Conservation (phyloP, 306 rosid genomes). For the Quercus agrifolia region DNA sequence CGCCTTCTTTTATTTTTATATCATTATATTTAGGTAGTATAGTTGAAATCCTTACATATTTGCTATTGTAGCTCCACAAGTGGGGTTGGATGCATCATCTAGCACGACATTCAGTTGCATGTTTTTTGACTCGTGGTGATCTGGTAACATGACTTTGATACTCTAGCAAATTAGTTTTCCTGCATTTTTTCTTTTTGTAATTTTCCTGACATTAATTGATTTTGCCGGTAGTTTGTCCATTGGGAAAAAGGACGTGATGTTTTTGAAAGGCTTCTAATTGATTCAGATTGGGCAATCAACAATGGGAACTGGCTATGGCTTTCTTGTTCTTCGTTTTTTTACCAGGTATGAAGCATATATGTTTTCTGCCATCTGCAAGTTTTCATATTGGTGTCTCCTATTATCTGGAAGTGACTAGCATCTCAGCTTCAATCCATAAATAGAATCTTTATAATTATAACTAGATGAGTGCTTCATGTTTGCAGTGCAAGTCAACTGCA, state of each 20-base stretch:
- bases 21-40: slow-evolving; percentile 2
- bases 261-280: slow-evolving; percentile 91
- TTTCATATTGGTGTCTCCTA: not conserved
- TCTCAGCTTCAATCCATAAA: slow-evolving; percentile 1
- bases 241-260: slow-evolving; percentile 98
- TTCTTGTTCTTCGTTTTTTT: slow-evolving; percentile 90
- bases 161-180: not conserved
- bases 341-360: slow-evolving; percentile 55
- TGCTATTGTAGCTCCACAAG: slow-evolving; percentile 62
- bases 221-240: slow-evolving; percentile 63
- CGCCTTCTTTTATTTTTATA: not conserved
- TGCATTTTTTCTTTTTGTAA: slow-evolving; percentile 4
- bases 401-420: slow-evolving; percentile 8
- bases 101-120: slow-evolving; percentile 92
- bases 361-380: not conserved
- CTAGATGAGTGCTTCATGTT: not conserved
- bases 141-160: slow-evolving; percentile 48
- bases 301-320: slow-evolving; percentile 98
- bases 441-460: not conserved
- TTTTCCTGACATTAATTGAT: slow-evolving; percentile 13
- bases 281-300: slow-evolving; percentile 96
- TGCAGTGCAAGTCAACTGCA: not conserved
- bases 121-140: slow-evolving; percentile 93
- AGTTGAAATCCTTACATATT: slow-evolving; percentile 14
- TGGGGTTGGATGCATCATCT: slow-evolving; percentile 99